Base-by-base conservation (phyloP, 1,139 yeast genomes). In the Schizosaccharomyces versatilis region DNA sequence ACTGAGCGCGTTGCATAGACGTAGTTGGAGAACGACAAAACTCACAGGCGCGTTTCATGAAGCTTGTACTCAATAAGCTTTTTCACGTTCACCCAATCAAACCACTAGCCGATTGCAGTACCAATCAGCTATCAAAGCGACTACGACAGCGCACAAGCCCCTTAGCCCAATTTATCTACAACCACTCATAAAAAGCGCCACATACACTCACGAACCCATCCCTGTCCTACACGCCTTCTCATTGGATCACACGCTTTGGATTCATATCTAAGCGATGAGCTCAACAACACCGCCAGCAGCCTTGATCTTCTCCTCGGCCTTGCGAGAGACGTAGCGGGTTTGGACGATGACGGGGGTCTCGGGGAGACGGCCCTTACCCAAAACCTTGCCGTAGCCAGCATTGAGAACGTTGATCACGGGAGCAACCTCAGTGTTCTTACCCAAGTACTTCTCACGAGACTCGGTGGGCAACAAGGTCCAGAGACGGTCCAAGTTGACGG, bases 281-380 rank as follows among this genome's bases (percentile, higher is more conserved):
- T 90, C 98, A 74, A 90, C 94, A 72, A 83, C 98, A 83, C 99
- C 99, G 79, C 99, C 99, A 71, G 82, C 99, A 72, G 94, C 97
- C 81, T 84, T 85, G 80, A 93, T 93, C 81, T 90, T 93, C 79
- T 90, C 88, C 81, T 93, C 99, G 73, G 99, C 99, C 73, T 86
- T 81, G 78, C 86, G 83, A 68, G 97, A 86, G 68, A 93, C 98
- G 73, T 82, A 90, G 82, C 99, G 88, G 68, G 98, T 97, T 79
- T 84, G 88, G 73, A 93, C 98, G 69, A 93, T 86, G 74, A 93
- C 94, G 71, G 99, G 98, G 68, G 86, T 96, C 67, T 83, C 71
- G 75, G 99, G 99, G 69, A 93, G 78, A 75, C 84, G 80, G 75
- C 99, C 99, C 81, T 90, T 90, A 76, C 96, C 99, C 71, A 93